Percentiles rank a stretch among this genome's conserved stretches.
Conservation (phyloP, 331 rosid genomes). For the Telfairia occidentalis region DNA sequence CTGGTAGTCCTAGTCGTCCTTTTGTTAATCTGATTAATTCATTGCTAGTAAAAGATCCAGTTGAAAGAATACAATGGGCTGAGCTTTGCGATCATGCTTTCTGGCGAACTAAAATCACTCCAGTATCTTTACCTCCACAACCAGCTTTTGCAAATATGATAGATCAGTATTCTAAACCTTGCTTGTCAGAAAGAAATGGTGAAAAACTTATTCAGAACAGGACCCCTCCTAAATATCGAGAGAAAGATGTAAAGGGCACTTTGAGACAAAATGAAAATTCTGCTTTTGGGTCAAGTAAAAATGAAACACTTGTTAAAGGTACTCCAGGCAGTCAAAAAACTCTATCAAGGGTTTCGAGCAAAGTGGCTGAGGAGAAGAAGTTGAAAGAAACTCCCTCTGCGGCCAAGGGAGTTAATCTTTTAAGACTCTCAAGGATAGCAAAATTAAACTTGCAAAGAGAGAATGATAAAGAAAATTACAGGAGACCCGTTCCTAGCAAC, state of each 20-base stretch:
- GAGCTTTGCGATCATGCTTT: conserved; percentile 90
- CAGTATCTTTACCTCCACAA: conserved; percentile 64
- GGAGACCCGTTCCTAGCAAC: conserved; percentile 61
- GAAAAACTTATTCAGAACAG: conserved; percentile 52
- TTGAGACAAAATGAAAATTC: conserved; percentile 65
- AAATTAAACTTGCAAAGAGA: conserved; percentile 77
- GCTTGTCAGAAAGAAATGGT: conserved; percentile 68
- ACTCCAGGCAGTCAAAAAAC: conserved; percentile 56
- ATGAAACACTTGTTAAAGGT: conserved; percentile 62
- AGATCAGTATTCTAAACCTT: conserved; percentile 51
- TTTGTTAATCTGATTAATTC: conserved; percentile 80
- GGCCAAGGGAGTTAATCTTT: conserved; percentile 59
- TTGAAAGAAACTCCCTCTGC: conserved; percentile 42
- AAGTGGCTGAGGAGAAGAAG: conserved; percentile 48
- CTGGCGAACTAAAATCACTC: conserved; percentile 60
- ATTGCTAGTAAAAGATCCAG: conserved; percentile 83
- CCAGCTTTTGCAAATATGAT: conserved; percentile 85
- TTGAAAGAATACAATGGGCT: conserved; percentile 84
- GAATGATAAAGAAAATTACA: conserved; percentile 93
- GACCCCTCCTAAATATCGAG: conserved; percentile 76
- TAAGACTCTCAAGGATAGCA: conserved; percentile 89
- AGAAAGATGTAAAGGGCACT: conserved; percentile 55
- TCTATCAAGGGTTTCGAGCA: conserved; percentile 58
- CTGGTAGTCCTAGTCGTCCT: conserved; percentile 84
- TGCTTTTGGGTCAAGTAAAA: conserved; percentile 38